Evolutionary conservation across 1,139 yeast species (phyloP), one percentile per base, ranked within the genome.

Genomic region (Geotrichum australiense): DNA sequence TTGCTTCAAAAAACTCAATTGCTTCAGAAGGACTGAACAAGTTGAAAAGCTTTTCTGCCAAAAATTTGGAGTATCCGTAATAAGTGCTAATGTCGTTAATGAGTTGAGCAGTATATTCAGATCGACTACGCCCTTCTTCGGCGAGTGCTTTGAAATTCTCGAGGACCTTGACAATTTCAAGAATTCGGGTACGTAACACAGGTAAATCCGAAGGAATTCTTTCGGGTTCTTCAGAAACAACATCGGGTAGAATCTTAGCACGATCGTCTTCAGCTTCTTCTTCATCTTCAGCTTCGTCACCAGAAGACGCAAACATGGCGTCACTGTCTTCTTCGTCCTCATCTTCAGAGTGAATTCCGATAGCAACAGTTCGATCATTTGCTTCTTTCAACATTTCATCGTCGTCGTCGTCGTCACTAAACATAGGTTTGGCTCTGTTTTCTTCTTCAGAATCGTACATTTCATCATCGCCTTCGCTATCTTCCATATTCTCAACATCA

Each of bases 1-100:
- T 91, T 37, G 98, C 97, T 69, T 93, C 98, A 55, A 93, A 93
- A 60, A 93, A 93, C 64, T 91, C 98, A 74, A 93, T 76, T 14
- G 98, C 98, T 68, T 93, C 99, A 14, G 91, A 73, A 28, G 97
- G 97, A 12, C 93, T 77, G 62, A 93, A 93, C 49, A 91, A 71
- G 56, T 87, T 78, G 69, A 87, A 87, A 48, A 91, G 72, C 63
- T 89, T 89, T 57, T 87, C 96, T 22, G 98, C 98, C 57, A 93
- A 73, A 61, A 82, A 87, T 54, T 79, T 84, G n/a, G 91, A 76
- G 66, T 93, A 93, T n/a, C 98, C 98, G 59, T 89, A 93, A 67
- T 93, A 93, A 57, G 81, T 84, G 62, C 93, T 80, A 41, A 93
- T 85, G 20, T 45, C 48, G 26, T 39, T 33, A n/a, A 45, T 21